Evolutionary conservation across 2,329 filamentous ascomycete species (phyloP), one percentile per base, ranked within the genome.

Genomic region (Plenodomus biglobosus): DNA sequence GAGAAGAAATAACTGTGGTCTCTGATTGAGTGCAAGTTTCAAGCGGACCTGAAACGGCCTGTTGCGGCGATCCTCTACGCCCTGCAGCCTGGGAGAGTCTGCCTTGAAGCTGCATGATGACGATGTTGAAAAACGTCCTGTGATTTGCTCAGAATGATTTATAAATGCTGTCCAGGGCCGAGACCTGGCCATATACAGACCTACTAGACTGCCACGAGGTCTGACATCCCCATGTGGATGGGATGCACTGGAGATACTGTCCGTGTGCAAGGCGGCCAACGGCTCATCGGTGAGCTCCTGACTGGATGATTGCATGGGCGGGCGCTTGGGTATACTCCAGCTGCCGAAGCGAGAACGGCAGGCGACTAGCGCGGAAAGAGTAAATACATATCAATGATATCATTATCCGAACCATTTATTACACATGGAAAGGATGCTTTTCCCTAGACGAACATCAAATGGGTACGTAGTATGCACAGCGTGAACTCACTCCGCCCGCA

Each of bases 101-200:
- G 57, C 61, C 59, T 60, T 53, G 56, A 54, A 32, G 44, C 58
- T 63, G 59, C 56, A 62, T 48, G 52, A 61, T 61, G 58, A 64
- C 53, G 50, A 55, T 53, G 47, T 39, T 15, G 32, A 32, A 47
- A 43, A 32, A 24, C 40, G 46, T 34, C 40, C 42, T 38, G 20
- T 59, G 48, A 53, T 55, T n/a, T 62, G 55, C 46, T 46, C 44
- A 48, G 22, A 36, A 46, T 51, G 40, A 44, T 53, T 58, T 54
- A 34, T 27, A 34, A 60, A 52, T 56, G 38, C 38, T 19, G 6
- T 32, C 42, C 20, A 41, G 44, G 55, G 55, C 53, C 53, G 56
- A 53, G 61, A 60, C 59, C 18, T 18, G 35, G 19, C 35, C 27
- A 32, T 6, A 48, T 44, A 35, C n/a, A n/a, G n/a, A 34, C n/a